Percentiles rank a stretch among this genome's conserved stretches.
Conservation (phyloP, 257 asterid genomes). For the Solanum phureja region DNA sequence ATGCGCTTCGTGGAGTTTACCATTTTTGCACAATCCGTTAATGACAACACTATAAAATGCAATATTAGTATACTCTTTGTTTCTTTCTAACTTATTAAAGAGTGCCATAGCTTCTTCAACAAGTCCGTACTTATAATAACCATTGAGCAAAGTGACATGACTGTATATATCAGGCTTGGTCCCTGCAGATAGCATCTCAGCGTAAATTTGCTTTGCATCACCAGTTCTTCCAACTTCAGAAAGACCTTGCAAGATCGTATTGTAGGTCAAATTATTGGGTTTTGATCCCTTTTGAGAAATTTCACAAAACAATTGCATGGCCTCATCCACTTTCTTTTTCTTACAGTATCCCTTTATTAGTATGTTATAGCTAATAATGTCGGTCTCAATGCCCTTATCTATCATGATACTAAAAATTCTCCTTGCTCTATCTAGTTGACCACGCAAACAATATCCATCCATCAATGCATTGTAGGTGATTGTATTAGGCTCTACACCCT, state of each 20-base stretch:
- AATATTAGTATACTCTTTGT: background rate
- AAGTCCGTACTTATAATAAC: background rate
- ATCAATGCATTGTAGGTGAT: background rate
- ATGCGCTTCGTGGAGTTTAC: background rate
- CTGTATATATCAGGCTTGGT: background rate
- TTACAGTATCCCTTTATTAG: background rate
- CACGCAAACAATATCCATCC: background rate
- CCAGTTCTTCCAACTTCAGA: background rate
- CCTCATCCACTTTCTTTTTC: fast-evolving
- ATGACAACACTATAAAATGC: background rate
- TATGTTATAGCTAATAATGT: background rate
- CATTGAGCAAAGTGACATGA: background rate
- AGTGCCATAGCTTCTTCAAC: background rate
- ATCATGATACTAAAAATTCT: background rate
- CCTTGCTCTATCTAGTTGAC: background rate
- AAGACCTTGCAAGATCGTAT: background rate
- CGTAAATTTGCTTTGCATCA: background rate
- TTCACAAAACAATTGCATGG: background rate
- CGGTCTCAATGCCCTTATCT: background rate
- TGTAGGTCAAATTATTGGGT: background rate
- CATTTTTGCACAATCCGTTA: background rate
- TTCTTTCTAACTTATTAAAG: background rate
- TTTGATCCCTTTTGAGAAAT: background rate
- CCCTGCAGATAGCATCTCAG: background rate
- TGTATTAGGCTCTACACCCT: background rate